Conservation (phyloP, 106 monocot genomes). For the Dendrobium huoshanense region DNA sequence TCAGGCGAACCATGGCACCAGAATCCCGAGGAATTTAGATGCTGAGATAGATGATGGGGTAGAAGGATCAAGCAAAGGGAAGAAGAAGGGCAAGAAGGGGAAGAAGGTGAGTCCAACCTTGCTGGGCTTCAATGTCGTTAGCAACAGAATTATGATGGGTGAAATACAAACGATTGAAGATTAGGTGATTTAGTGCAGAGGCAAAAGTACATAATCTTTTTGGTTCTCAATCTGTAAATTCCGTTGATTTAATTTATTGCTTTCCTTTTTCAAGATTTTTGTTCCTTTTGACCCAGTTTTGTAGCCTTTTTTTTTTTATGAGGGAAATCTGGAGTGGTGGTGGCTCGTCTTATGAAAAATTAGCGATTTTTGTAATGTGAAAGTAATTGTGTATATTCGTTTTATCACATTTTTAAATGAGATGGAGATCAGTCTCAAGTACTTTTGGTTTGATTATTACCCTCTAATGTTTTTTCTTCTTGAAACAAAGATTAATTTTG, state of each 20-base stretch:
- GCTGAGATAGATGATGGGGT: slow-evolving; percentile 22
- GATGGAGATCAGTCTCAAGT: no score
- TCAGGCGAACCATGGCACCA: background rate
- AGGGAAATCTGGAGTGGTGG: no score
- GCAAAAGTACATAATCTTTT: background rate
- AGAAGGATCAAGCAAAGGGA: slow-evolving; percentile 30
- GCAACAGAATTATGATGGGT: slow-evolving; percentile 98
- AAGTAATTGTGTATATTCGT: no score
- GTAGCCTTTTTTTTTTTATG: background rate
- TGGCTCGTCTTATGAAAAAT: no score
- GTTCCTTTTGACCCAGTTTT: background rate
- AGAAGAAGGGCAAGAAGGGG: slow-evolving; percentile 91
- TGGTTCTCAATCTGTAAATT: background rate
- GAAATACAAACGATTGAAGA: slow-evolving; percentile 84
- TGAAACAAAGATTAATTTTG: no score
- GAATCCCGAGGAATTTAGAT: slow-evolving; percentile 8
- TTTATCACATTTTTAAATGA: no score
- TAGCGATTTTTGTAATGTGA: no score
- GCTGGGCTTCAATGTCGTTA: slow-evolving; percentile 81
- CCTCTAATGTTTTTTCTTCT: no score
- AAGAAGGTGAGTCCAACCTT: slow-evolving; percentile 70
- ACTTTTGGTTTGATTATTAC: no score
- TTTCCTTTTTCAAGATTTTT: background rate
- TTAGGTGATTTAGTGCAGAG: slow-evolving; percentile 17
- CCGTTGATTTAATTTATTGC: background rate